Conservation (phyloP, 306 rosid genomes). For the Gastrolobium bilobum region DNA sequence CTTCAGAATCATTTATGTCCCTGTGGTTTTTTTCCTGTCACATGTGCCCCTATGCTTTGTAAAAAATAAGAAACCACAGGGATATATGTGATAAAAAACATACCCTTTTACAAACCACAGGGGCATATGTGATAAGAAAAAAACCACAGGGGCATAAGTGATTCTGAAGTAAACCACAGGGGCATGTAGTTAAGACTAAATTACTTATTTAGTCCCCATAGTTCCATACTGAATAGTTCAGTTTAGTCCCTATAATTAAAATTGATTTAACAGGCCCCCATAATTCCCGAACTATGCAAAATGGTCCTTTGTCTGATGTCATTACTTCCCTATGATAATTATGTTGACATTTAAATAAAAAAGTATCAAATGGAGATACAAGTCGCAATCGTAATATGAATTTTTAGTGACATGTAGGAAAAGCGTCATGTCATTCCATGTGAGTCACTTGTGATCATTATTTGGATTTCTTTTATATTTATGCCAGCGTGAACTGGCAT, state of each 20-base stretch:
- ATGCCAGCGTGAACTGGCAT: background rate
- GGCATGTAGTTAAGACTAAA: background rate
- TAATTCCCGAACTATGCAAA: background rate
- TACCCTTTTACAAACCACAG: too few relatives aligned
- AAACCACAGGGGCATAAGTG: too few relatives aligned
- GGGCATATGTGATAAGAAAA: too few relatives aligned
- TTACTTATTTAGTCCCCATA: constrained; percentile 16
- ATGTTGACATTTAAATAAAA: background rate
- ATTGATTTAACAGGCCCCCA: background rate
- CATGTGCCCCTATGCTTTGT: too few relatives aligned
- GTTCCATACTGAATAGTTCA: constrained; percentile 1
- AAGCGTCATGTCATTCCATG: background rate
- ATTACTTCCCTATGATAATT: constrained; percentile 9
- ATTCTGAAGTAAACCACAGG: too few relatives aligned
- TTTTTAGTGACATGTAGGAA: constrained; percentile 16
- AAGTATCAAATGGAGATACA: constrained; percentile 8
- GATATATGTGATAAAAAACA: too few relatives aligned
- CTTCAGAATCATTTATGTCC: too few relatives aligned
- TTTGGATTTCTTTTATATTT: background rate
- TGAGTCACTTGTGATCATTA: background rate
- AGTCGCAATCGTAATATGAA: background rate
- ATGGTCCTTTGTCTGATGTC: background rate
- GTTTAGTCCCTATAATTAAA: background rate
- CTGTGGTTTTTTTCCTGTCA: too few relatives aligned
- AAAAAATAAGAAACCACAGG: too few relatives aligned